Evolutionary conservation across 2,329 filamentous ascomycete genomes (phyloP).

Genomic region (Ophiosphaerella narmari): DNA sequence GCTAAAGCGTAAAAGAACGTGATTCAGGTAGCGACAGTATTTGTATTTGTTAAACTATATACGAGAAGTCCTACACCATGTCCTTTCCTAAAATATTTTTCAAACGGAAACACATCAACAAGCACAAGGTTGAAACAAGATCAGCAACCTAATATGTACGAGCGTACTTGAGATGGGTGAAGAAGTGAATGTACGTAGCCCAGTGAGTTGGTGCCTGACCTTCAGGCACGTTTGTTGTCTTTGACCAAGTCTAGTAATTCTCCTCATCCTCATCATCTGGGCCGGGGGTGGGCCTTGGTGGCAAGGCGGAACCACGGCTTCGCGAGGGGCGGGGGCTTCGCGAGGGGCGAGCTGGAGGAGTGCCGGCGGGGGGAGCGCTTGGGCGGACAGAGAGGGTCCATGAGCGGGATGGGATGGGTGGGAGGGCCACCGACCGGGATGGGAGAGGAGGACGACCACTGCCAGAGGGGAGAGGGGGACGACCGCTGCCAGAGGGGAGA

Average conservation of each 20-base stretch:
- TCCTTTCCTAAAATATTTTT: background rate
- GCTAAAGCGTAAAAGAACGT: background rate
- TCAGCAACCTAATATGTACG: background rate
- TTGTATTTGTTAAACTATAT: background rate
- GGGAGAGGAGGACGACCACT: background rate
- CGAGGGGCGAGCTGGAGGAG: background rate
- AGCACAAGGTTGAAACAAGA: background rate
- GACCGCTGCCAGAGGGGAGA: too few relatives aligned
- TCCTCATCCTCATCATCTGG: constrained; percentile 9
- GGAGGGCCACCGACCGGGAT: background rate
- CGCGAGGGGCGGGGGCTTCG: background rate
- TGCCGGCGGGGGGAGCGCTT: background rate
- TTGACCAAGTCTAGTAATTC: constrained; percentile 7
- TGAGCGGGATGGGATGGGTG: background rate
- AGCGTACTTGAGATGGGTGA: background rate
- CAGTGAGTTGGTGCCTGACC: too few relatives aligned
- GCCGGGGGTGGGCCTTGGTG: constrained; percentile 13
- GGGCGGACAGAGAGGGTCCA: constrained; percentile 14
- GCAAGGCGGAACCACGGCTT: background rate
- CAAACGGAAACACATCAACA: background rate
- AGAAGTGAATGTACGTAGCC: background rate
- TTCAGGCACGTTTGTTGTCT: too few relatives aligned
- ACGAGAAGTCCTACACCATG: background rate
- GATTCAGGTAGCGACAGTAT: constrained; percentile 2
- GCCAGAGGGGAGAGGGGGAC: constrained; percentile 3